Conservation (phyloP, 2,329 filamentous ascomycete genomes). For the Sporothrix curviconia region DNA sequence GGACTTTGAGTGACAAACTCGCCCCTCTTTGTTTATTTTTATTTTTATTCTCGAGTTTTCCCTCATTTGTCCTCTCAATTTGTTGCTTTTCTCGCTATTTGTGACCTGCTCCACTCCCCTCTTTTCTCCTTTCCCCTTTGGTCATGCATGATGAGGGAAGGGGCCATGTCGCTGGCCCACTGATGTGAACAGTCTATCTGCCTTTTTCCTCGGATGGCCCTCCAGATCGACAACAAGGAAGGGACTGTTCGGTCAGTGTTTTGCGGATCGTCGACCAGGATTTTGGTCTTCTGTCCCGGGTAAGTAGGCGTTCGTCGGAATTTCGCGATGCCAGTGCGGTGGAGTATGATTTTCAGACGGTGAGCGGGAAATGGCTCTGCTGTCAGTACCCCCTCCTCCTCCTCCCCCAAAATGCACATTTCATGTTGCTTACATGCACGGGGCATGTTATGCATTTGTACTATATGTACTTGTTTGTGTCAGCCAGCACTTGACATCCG, state of each 20-base stretch:
- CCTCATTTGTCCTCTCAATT: neutral
- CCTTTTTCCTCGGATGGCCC: neutral
- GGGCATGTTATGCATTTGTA: too few relatives aligned
- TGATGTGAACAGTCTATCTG: neutral
- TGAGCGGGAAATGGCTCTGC: too few relatives aligned
- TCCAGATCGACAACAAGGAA: constrained; percentile 11
- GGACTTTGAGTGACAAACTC: too few relatives aligned
- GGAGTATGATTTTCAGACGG: constrained; percentile 1
- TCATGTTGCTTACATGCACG: too few relatives aligned
- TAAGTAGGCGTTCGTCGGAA: too few relatives aligned
- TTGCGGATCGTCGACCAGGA: constrained; percentile 13
- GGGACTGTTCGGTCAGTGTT: constrained; percentile 8
- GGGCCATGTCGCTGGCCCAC: neutral
- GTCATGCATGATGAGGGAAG: too few relatives aligned
- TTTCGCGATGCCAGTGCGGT: constrained; percentile 12
- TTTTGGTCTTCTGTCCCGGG: neutral
- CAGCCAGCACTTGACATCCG: too few relatives aligned
- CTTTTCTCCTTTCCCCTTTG: neutral
- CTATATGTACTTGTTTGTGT: too few relatives aligned
- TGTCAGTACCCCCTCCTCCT: too few relatives aligned
- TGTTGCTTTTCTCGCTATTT: neutral
- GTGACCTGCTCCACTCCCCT: neutral
- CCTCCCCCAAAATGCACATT: too few relatives aligned
- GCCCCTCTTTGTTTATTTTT: neutral
- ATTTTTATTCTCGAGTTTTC: neutral